Percentiles rank a stretch among this genome's conserved stretches.
Conservation (phyloP, 169 alveolate genomes). For the Plasmodium sp. region DNA sequence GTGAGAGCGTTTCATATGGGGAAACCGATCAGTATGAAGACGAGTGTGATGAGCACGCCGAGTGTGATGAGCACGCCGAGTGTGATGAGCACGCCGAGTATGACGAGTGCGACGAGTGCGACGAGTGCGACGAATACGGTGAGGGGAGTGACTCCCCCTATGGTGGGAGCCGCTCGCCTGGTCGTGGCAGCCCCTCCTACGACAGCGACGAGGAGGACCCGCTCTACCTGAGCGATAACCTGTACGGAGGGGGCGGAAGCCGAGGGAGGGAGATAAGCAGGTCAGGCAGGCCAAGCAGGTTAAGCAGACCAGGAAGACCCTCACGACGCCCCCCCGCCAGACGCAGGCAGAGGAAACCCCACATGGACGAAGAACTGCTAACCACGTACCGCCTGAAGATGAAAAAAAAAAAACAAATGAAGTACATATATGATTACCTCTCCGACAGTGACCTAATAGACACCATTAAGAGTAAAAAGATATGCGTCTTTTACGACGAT, state of each 20-base stretch:
- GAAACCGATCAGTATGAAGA: background rate
- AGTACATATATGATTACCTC: constrained; percentile 61
- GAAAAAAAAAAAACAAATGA: constrained; percentile 2
- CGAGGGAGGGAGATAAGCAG: background rate
- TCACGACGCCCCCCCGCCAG: background rate
- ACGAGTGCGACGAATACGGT: background rate
- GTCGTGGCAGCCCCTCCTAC: background rate
- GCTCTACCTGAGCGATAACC: background rate
- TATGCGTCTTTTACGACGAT: constrained; percentile 63
- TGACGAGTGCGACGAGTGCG: background rate
- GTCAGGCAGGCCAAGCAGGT: background rate
- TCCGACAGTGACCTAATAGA: constrained; percentile 59
- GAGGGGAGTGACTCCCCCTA: background rate
- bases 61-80: no score
- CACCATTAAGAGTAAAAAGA: constrained; percentile 71
- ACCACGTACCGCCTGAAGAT: constrained; percentile 5
- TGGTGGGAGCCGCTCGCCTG: background rate
- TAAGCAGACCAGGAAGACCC: background rate
- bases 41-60: background rate
- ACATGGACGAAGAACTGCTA: background rate
- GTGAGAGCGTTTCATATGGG: background rate
- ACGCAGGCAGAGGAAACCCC: background rate
- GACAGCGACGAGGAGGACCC: background rate
- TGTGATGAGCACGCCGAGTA: no score
- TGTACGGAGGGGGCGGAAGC: background rate